Conservation (phyloP, 129 eudicot genomes). For the Apium graveolens region DNA sequence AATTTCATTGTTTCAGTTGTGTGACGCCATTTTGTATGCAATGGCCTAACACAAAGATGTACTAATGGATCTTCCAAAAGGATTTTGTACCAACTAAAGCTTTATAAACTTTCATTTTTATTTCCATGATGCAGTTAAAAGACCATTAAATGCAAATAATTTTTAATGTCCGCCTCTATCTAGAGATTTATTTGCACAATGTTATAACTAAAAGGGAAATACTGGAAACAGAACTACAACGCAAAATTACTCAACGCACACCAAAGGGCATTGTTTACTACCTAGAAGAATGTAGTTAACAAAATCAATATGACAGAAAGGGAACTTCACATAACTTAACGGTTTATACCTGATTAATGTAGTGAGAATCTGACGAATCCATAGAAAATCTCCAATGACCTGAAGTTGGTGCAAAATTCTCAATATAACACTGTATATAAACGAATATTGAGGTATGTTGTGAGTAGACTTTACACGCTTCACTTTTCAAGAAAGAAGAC, state of each 20-base stretch:
- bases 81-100: no score
- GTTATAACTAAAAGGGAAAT: no score
- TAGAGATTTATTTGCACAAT: no score
- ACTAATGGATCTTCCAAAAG: neutral
- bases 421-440: neutral
- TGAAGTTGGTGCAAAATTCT: conserved; percentile 25
- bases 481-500: neutral
- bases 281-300: no score
- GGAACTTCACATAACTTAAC: neutral
- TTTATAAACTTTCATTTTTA: no score
- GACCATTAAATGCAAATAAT: no score
- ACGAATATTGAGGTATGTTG: neutral
- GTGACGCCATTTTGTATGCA: neutral
- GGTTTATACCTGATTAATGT: conserved; percentile 69
- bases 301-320: no score
- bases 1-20: neutral
- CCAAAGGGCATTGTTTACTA: no score
- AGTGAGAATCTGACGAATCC: conserved; percentile 93
- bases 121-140: no score
- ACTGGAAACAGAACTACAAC: no score
- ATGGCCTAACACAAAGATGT: neutral
- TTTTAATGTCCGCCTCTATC: no score
- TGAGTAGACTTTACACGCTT: neutral
- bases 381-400: conserved; percentile 87
- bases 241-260: no score